A percentile compares a stretch with the other conserved stretches of the same genome.
Conservation (phyloP, 495 filamentous ascomycete genomes). For the Aspergillus funiculosus region DNA sequence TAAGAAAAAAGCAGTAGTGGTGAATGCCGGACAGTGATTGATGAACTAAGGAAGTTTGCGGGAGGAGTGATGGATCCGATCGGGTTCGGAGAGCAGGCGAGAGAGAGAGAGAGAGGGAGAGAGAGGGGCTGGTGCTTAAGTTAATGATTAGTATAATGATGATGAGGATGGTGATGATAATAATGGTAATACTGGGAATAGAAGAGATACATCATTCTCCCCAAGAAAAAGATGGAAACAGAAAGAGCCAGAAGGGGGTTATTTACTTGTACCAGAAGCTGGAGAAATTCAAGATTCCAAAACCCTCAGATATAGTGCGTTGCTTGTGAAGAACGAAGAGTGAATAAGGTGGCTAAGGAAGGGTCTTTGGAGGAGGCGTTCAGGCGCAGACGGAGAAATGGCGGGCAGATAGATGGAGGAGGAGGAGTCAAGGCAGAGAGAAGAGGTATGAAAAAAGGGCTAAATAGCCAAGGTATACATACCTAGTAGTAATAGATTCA, state of each 20-base stretch:
- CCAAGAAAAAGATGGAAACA: slow-evolving; percentile 1
- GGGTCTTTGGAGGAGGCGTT: not conserved
- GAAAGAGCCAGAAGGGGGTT: not conserved
- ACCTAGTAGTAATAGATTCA: too few relatives aligned
- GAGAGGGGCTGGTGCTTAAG: slow-evolving; percentile 1
- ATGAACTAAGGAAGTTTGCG: slow-evolving; percentile 44
- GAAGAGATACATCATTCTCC: too few relatives aligned
- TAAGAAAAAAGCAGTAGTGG: slow-evolving; percentile 23
- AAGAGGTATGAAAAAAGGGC: too few relatives aligned
- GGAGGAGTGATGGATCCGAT: slow-evolving; percentile 33
- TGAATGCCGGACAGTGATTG: slow-evolving; percentile 25
- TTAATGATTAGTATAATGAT: too few relatives aligned
- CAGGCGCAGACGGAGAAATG: slow-evolving; percentile 7
- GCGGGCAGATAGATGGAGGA: not conserved
- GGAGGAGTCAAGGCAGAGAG: too few relatives aligned
- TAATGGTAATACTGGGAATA: not conserved
- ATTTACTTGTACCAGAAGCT: slow-evolving; percentile 3
- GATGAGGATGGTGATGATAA: not conserved
- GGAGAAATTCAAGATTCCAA: slow-evolving; percentile 1
- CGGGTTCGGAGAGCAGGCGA: slow-evolving; percentile 23
- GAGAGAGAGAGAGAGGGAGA: slow-evolving; percentile 10
- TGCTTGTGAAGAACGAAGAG: not conserved
- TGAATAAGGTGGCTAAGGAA: not conserved
- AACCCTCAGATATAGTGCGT: too few relatives aligned
- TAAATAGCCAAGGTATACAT: too few relatives aligned